Base-by-base conservation (phyloP, 2,329 filamentous ascomycete genomes). In the Blumeriella jaapii region DNA sequence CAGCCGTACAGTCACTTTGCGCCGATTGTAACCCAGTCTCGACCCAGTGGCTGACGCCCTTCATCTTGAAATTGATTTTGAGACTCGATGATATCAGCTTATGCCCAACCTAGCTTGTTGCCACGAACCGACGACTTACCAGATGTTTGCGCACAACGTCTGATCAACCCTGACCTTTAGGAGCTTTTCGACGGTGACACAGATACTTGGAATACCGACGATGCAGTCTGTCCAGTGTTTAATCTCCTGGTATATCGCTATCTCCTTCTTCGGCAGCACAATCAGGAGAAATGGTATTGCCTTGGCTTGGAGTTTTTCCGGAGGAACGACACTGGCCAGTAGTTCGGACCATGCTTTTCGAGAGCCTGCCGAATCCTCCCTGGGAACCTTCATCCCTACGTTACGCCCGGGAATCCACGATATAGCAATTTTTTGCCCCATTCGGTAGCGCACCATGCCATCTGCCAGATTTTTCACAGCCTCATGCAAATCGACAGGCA, bases 31-130 rank as follows among this genome's bases (percentile, higher is more conserved):
- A n/a, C n/a, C n/a, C n/a, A n/a, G n/a, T n/a, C n/a, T 28, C 17
- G 8, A 52, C 11, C 7, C 29, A 33, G 22, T 51, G 49, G 12
- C 47, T 49, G 3, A 41, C 23, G 1, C 50, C 50, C 14, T 41
- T 33, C 8, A 40, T 23, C 29, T 51, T 52, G 10, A 47, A 30
- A 31, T 51, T 53, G 32, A 51, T 38, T 22, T 53, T 53, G 11
- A 52, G 34, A 10, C 39, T 41, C 9, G 3, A 9, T 30, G 4
- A 19, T 2, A 15, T 17, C 17, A n/a, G 25, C 14, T 2, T 11
- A 8, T 17, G 7, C 20, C 15, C 27, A 19, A 5, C 17, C 5
- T 2, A 23, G 22, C 3, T 9, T 5, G n/a, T n/a, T n/a, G n/a
- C n/a, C n/a, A 19, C 17, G 3, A 6, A 13, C 13, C n/a, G n/a